Conservation (phyloP, 495 filamentous ascomycete genomes). For the Darksidea phi region DNA sequence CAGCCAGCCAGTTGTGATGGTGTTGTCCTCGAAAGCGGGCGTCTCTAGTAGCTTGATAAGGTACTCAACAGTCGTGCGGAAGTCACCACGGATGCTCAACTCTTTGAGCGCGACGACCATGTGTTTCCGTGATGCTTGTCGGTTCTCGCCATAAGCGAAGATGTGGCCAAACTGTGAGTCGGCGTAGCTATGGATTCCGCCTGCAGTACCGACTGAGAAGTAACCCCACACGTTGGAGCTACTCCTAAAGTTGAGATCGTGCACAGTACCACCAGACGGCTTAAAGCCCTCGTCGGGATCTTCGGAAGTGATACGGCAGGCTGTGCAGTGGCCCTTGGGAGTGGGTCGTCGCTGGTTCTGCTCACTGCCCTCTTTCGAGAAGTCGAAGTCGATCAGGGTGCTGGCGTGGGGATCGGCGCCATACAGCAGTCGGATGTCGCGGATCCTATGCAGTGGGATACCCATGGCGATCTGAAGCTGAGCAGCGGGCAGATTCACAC, state of each 20-base stretch:
- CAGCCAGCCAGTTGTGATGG: conserved; percentile 98
- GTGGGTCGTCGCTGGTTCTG: conserved; percentile 83
- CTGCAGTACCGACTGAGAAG: conserved; percentile 95
- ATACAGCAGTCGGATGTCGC: conserved; percentile 93
- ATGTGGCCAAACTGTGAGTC: conserved; percentile 99
- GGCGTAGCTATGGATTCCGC: conserved; percentile 98
- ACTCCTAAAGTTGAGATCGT: conserved; percentile 97
- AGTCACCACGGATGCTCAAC: conserved; percentile 98
- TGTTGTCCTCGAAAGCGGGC: conserved; percentile 97
- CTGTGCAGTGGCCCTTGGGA: conserved; percentile 94
- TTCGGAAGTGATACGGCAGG: conserved; percentile 98
- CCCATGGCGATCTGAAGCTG: conserved; percentile 99
- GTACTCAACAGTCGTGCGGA: conserved; percentile 97
- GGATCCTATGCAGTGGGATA: conserved; percentile 90
- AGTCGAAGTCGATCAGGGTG: conserved; percentile 95
- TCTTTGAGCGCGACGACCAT: conserved; percentile 99
- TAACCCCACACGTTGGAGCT: conserved; percentile 99
- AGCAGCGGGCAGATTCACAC: conserved; percentile 94
- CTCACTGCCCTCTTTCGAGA: conserved; percentile 80
- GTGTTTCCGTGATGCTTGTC: conserved; percentile 93
- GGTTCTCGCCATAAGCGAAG: conserved; percentile 97
- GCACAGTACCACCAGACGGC: conserved; percentile 97
- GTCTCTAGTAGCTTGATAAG: conserved; percentile 98
- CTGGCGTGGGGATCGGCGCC: conserved; percentile 85
- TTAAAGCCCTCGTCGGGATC: conserved; percentile 99